These are phyloP conservation scores for Neocucurbitaria cava DNA, from an alignment of 2,329 filamentous ascomycete species.

Conservation along the genomic window DNA sequence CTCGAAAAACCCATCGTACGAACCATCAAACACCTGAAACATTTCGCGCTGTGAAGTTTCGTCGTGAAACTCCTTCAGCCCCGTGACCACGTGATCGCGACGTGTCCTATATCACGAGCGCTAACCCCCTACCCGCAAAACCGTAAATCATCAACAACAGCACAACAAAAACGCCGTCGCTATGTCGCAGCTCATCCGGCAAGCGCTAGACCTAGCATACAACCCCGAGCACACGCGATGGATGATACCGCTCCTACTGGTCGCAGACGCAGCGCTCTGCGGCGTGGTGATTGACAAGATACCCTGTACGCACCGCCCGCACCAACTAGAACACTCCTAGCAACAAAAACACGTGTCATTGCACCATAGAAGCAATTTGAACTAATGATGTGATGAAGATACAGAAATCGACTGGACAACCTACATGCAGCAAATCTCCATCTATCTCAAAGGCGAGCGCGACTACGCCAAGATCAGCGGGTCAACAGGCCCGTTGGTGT, in stretches of 20 bases:
- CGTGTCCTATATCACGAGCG: slow-evolving; percentile 27
- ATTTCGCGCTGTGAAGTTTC: slow-evolving; percentile 24
- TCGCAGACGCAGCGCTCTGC: slow-evolving; percentile 75
- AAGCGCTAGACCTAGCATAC: slow-evolving; percentile 51
- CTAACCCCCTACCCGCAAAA: slow-evolving; percentile 7
- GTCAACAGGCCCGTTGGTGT: slow-evolving; percentile 90
- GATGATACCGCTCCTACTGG: slow-evolving; percentile 71
- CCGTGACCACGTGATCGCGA: slow-evolving; percentile 30
- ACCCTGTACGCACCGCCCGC: slow-evolving; percentile 68
- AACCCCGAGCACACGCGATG: slow-evolving; percentile 66
- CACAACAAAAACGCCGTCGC: background rate
- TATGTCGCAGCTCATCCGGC: slow-evolving; percentile 50
- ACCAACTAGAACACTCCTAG: background rate
- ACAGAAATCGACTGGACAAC: slow-evolving; percentile 98
- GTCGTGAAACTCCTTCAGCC: slow-evolving; percentile 29
- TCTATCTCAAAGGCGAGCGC: slow-evolving; percentile 82
- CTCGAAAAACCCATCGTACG: slow-evolving; percentile 26
- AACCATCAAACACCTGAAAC: slow-evolving; percentile 36
- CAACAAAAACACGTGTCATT: slow-evolving; percentile 2
- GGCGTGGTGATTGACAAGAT: slow-evolving; percentile 78
- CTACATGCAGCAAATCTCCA: slow-evolving; percentile 91
- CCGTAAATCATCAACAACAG: slow-evolving; percentile 1
- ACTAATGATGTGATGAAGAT: slow-evolving; percentile 62
- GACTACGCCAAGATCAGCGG: slow-evolving; percentile 88
- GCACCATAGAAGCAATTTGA: background rate